Evolutionary conservation across 352 stramenopile species (phyloP).

Genomic region (Pythium sukuiense): DNA sequence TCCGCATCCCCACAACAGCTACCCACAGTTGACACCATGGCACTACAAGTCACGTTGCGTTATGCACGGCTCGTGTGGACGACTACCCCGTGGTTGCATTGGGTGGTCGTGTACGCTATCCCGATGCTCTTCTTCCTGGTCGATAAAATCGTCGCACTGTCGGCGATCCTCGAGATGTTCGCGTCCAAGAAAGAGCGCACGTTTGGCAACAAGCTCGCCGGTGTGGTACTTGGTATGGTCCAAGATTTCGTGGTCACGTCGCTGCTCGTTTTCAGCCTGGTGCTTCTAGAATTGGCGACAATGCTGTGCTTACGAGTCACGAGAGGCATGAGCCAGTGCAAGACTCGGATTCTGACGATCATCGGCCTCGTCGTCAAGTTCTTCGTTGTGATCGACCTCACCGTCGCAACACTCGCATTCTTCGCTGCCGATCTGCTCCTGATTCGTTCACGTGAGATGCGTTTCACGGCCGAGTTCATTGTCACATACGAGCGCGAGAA

Average conservation of each 20-base stretch:
- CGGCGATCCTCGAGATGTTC: constrained; percentile 11
- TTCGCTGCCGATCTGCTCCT: constrained; percentile 43
- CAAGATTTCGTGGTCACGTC: constrained; percentile 15
- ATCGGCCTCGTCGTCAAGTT: neutral
- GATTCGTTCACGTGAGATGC: constrained; percentile 40
- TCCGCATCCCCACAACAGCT: neutral
- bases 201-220: constrained; percentile 2
- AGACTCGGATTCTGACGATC: neutral
- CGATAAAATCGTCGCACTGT: constrained; percentile 5
- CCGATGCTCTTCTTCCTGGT: constrained; percentile 25
- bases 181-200: constrained; percentile 5
- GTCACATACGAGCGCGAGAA: constrained; percentile 38
- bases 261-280: constrained; percentile 2
- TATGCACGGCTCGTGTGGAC: constrained; percentile 6
- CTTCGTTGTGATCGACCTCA: constrained; percentile 24
- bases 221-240: constrained; percentile 8
- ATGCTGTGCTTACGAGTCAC: neutral
- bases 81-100: constrained; percentile 14
- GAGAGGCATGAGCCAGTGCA: neutral
- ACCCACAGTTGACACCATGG: neutral
- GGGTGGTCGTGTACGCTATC: constrained; percentile 10
- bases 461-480: constrained; percentile 57
- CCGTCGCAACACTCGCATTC: constrained; percentile 28
- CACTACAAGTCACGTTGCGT: neutral
- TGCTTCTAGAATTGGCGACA: constrained; percentile 6